Conservation (phyloP, 495 filamentous ascomycete genomes). For the Barbatosphaeria neglecta region DNA sequence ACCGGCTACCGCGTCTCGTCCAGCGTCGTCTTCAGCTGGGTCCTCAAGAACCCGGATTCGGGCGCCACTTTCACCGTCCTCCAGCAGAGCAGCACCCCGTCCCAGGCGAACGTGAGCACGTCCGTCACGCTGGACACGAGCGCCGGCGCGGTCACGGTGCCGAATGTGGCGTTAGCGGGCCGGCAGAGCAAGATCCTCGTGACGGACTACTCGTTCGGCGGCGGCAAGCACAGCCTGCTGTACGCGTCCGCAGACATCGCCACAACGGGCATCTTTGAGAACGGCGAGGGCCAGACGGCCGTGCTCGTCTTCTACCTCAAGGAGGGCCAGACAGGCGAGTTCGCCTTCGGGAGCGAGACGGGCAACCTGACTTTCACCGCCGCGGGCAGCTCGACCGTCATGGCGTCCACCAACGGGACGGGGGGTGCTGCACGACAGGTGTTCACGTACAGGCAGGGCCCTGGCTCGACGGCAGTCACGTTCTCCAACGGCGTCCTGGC, state of each 20-base stretch:
- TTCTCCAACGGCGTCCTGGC: constrained; percentile 25
- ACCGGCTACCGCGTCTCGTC: constrained; percentile 35
- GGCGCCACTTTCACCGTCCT: constrained; percentile 39
- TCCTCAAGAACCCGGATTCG: constrained; percentile 42
- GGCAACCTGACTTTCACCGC: constrained; percentile 3
- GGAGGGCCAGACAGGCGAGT: constrained; percentile 28
- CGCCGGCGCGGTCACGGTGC: constrained; percentile 26
- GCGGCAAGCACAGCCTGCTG: constrained; percentile 21
- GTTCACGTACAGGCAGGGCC: constrained; percentile 21
- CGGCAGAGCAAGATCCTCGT: constrained; percentile 40
- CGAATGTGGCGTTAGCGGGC: constrained; percentile 32
- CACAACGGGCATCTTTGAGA: constrained; percentile 31
- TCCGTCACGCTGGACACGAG: constrained; percentile 28
- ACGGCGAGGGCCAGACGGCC: too few species aligned
- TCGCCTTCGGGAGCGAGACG: constrained; percentile 23
- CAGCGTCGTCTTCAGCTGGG: constrained; percentile 35
- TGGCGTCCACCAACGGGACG: constrained; percentile 6
- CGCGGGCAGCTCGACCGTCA: constrained; percentile 9
- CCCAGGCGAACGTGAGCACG: constrained; percentile 22
- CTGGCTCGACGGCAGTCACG: constrained; percentile 21
- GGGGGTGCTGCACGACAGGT: too few species aligned
- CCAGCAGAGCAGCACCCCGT: constrained; percentile 25
- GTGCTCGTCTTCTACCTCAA: constrained; percentile 34
- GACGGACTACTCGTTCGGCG: constrained; percentile 36
- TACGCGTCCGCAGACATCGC: constrained; percentile 40